These are phyloP conservation scores for Stephanodiscus triporus DNA, from an alignment of 108 stramenopile genomes.

Conservation along the genomic window DNA sequence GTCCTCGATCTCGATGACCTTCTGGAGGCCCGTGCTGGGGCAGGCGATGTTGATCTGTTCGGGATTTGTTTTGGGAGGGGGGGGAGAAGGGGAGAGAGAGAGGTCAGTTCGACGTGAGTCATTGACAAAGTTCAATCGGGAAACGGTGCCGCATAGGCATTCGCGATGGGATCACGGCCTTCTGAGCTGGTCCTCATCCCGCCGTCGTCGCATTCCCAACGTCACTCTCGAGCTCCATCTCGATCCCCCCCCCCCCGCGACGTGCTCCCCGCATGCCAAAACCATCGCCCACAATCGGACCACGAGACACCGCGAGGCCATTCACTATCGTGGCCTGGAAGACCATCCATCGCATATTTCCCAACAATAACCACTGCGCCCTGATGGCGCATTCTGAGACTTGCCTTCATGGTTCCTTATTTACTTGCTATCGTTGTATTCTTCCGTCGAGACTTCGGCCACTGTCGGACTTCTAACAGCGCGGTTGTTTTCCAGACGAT, in stretches of 20 bases:
- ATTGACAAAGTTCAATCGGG: not conserved
- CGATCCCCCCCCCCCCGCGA: too few species aligned
- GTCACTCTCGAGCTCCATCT: too few species aligned
- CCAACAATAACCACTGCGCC: not conserved
- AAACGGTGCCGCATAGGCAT: not conserved
- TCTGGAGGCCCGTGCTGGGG: constrained; percentile 96
- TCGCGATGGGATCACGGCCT: not conserved
- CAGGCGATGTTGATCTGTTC: constrained; percentile 59
- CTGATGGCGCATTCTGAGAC: constrained; percentile 11
- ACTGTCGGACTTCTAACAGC: too few species aligned
- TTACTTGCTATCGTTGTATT: not conserved
- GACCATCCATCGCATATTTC: not conserved
- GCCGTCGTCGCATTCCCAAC: too few species aligned
- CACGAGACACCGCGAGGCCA: too few species aligned
- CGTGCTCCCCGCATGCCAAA: too few species aligned
- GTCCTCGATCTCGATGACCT: constrained; percentile 99
- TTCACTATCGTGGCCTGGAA: not conserved
- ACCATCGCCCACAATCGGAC: not conserved
- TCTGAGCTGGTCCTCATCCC: not conserved
- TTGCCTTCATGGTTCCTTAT: constrained; percentile 48
- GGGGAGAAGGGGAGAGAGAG: not conserved
- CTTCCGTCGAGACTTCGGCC: not conserved
- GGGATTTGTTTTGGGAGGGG: not conserved
- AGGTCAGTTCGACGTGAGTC: not conserved
- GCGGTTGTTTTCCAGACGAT: not conserved